Base-by-base conservation (phyloP, 2,329 filamentous ascomycete genomes). In the Fusarium musae region DNA sequence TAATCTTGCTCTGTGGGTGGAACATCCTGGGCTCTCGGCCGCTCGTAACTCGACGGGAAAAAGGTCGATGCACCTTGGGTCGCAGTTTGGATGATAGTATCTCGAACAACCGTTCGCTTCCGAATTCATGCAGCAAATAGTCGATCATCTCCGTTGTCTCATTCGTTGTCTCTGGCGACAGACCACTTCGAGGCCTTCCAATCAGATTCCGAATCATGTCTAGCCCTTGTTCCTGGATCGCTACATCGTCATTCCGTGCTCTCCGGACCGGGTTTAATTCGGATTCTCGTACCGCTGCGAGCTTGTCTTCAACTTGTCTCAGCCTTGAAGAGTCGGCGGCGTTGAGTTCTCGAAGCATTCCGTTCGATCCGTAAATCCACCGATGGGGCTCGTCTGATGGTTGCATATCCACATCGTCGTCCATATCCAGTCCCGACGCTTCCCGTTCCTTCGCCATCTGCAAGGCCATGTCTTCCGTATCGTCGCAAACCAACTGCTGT, bases 201-300 rank as follows among this genome's bases (percentile, higher is more conserved):
- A 98, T 93, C 37, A 98, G 86, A 81, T 99, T 99, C 61, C 96
- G 90, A 70, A 99, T 90, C 75, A 98, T 92, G 76, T 97, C 93
- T 23, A 98, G 88, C 0, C 92, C 93, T 82, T 98, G 95, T 79
- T 97, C 94, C 82, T 98, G 96, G 34, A 98, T 93, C 5, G 92
- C 91, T 42, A 95, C 86, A 73, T 97, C 93, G 73, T 97, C 93
- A 73, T 91, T 91, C 59, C 92, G 89, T 23, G 92, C 90, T 78
- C 91, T 91, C 36, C 91, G 87, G 30, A 87, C 85, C 28, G 91
- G 89, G 70, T 93, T 92, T 50, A 91, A 84, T 78, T 96, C 93
- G 19, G 88, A 86, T 58, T 93, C 91, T 65, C 91, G 87, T 17
- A 91, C 82, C 10, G 81, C 80, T 23, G 84, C 81, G 42, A 91